Evolutionary conservation across 108 stramenopile genomes (phyloP), one percentile per base, ranked within the genome.

Genomic region (Chaetoceros muelleri): DNA sequence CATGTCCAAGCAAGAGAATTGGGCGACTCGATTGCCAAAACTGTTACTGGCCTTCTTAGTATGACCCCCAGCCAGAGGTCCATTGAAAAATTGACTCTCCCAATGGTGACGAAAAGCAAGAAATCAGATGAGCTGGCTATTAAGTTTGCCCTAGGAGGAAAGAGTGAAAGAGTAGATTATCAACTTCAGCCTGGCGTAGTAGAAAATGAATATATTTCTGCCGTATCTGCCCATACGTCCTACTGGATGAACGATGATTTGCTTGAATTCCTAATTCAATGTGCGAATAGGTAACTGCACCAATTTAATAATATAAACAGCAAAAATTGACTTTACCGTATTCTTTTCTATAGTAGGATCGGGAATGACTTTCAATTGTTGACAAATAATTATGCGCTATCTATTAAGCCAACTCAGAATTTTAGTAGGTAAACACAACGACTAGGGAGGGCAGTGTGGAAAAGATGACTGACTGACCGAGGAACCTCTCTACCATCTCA

Each of bases 121-220:
- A 61, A 65, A 62, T 28, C 56, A 23, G 24, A 2, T 20, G 20
- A 10, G 27, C 3, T 25, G 18, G 55, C 55, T 3, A 22, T 64
- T 1, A 24, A 34, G 0, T 87, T 92, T 64, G 72, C 75, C 2
- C 72, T 92, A 24, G 83, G 79, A 7, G 89, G 89, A 21, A 58
- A 54, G 45, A 74, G 66, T 28, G 28, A 52, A 18, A 62, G 80
- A 23, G 66, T 85, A 22, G 79, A 80, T 55, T 87, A 76, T 57
- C 80, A 81, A 47, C 62, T 85, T 0, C 90, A 87, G 48, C 78
- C 79, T 0, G 78, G 78, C 18, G 72, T 87, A 2, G 79, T 87
- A 46, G 85, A 85, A 48, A 85, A 83, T 57, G 84, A 85, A 62
- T 91, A 87, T 61, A 34, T 84, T 20, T 80, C 80, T 2, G 86